These are phyloP conservation scores for Psophocarpus tetragonolobus DNA, from an alignment of 306 rosid species.

Conservation along the genomic window DNA sequence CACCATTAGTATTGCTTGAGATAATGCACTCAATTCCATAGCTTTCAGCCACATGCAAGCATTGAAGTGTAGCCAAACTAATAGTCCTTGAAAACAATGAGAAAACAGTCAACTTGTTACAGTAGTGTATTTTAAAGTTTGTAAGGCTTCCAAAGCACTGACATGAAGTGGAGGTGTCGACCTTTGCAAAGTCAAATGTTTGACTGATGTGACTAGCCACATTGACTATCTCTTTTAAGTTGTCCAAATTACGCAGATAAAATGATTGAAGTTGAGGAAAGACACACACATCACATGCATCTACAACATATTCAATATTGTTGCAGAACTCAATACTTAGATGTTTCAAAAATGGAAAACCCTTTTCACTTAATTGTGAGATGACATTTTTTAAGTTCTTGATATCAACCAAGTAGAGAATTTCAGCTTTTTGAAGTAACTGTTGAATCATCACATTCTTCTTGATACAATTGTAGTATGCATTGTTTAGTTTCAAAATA, in stretches of 20 bases:
- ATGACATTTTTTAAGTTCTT: slow-evolving; percentile 18
- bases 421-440: background rate
- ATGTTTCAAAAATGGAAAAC: slow-evolving; percentile 21
- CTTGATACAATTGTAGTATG: background rate
- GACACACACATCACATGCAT: background rate
- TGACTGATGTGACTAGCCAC: background rate
- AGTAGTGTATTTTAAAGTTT: background rate
- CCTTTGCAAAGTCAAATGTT: background rate
- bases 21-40: background rate
- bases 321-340: slow-evolving; percentile 7
- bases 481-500: background rate
- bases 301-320: slow-evolving; percentile 10
- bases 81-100: background rate
- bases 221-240: background rate
- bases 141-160: background rate
- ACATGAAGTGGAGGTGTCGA: background rate
- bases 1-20: background rate
- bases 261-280: slow-evolving; percentile 24
- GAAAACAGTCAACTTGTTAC: background rate
- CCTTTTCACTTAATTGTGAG: slow-evolving; percentile 2
- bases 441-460: background rate
- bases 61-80: background rate
- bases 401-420: slow-evolving; percentile 19
- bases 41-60: background rate
- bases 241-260: background rate